A percentile compares a stretch with the other conserved stretches of the same genome.
Conservation (phyloP, 345 rosid genomes). For the Iberis pinnata region DNA sequence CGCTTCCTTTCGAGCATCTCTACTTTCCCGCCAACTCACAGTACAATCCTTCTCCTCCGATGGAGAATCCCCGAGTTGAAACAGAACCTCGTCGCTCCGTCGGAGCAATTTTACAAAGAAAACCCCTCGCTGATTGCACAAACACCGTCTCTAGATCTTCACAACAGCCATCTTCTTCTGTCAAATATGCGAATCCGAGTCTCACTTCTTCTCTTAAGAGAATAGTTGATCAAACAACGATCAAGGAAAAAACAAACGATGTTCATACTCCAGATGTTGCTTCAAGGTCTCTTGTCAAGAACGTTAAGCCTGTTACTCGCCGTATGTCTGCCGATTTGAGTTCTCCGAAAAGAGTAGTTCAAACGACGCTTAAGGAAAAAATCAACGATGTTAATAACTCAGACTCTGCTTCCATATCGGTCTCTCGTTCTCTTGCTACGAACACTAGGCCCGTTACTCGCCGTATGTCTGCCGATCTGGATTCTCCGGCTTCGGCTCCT, state of each 20-base stretch:
- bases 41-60: too few species aligned
- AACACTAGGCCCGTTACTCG: conserved; percentile 12
- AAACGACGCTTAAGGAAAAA: conserved; percentile 13
- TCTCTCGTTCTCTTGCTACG: conserved; percentile 6
- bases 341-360: background rate
- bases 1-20: conserved; percentile 9
- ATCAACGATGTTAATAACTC: conserved; percentile 3
- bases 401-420: background rate
- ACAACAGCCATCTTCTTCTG: conserved; percentile 21
- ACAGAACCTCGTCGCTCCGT: conserved; percentile 23
- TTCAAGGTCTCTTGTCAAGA: background rate
- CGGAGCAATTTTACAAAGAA: conserved; percentile 9
- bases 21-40: too few species aligned
- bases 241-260: conserved; percentile 16
- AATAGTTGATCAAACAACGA: too few species aligned
- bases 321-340: conserved; percentile 21
- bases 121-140: conserved; percentile 33
- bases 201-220: conserved; percentile 17
- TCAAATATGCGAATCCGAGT: conserved; percentile 30
- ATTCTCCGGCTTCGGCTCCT: conserved; percentile 23
- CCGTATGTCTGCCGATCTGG: conserved; percentile 23
- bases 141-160: conserved; percentile 24
- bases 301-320: conserved; percentile 4
- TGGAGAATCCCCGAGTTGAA: background rate
- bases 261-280: background rate